phyloP scores from a whole-genome alignment of 78 protist genomes.

The Dictyostelium discoideum region dicty_2.7 NC_007089.4:5028001-5028500 shows the following conservation, averaged over 20 bases:
- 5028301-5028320: conserved; percentile 67
- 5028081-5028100: conserved; percentile 94
- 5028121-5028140: conserved; percentile 95
- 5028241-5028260: conserved; percentile 88
- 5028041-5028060: conserved; percentile 88
- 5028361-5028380: conserved; percentile 99
- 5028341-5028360: conserved; percentile 98
- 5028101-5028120: conserved; percentile 96
- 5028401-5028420: no score
- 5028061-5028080: conserved; percentile 96
- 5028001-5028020: no score
- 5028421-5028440: background rate
- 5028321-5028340: conserved; percentile 88
- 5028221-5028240: background rate
- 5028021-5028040: conserved; percentile 93
- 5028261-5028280: conserved; percentile 92
- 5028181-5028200: conserved; percentile 92
- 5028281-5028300: conserved; percentile 85
- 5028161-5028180: conserved; percentile 99
- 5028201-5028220: background rate
- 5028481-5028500: background rate
- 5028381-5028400: conserved; percentile 93
- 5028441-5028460: background rate
- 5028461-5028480: background rate
- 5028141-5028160: conserved; percentile 93